Base-by-base conservation (phyloP, 2,329 filamentous ascomycete genomes). In the Botrytis hyacinthi region DNA sequence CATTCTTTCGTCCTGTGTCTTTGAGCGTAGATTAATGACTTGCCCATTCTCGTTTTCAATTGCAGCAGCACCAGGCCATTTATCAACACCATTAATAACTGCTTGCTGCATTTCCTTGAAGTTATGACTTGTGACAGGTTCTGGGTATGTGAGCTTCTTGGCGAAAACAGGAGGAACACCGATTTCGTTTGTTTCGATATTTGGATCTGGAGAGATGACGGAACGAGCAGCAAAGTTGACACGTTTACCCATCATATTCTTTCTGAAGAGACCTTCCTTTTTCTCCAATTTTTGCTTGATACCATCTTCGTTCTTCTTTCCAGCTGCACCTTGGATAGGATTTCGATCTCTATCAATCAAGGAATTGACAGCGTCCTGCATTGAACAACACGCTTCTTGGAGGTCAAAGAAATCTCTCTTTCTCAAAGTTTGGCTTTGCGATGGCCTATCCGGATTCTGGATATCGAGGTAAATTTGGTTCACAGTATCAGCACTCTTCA, bases 281-380 rank as follows among this genome's bases (percentile, higher is more conserved):
- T 99, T 99, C 84, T 99, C 96, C 42, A 99, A 87, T 81, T 95
- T 92, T 81, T 99, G 96, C 84, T 99, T 99, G 84, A 99, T 97
- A 78, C 97, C 96, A 76, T 97, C 95, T 75, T 97, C 93, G 71
- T 93, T 92, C 73, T 91, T 88, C 79, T 92, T 91, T 22, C 91
- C 93, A 42, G 94, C 93, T 29, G 90, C 87, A 70, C 94, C 94
- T 76, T 92, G 91, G 5, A 94, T 87, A 3, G 94, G 93, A 79
- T 96, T 97, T 76, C 95, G 91, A 79, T 95, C 92, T 76, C 92
- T 90, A 82, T 99, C 96, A 77, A 98, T 94, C 71, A 99, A 85
- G n/a, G 93, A 91, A 81, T 99, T 99, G 75, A 98, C 93, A 40
- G 89, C 86, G 78, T 97, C 94, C 82, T 99, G 96, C 20, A 99